Percentiles rank a stretch among this genome's conserved stretches.
Evolutionary conservation across 192 early-diverging fungal species (phyloP).

Genomic region (Coemansia erecta): DNA sequence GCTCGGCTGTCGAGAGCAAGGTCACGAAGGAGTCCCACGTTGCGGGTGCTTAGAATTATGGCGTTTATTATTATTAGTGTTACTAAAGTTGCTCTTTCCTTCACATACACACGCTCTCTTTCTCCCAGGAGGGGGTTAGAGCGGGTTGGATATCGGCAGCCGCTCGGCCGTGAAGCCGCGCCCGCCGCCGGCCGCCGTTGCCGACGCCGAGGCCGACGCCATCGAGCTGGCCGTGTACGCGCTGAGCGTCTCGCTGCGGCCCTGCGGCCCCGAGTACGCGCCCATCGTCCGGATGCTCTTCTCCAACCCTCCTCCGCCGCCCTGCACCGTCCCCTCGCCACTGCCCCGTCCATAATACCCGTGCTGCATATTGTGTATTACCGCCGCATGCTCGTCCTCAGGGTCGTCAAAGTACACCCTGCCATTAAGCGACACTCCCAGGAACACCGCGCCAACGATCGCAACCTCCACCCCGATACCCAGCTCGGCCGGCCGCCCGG

Average conservation of each 20-base stretch:
- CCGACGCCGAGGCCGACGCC: neutral
- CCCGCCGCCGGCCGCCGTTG: neutral
- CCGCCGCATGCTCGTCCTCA: constrained; percentile 30
- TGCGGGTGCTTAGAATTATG: constrained; percentile 11
- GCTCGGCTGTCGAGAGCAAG: constrained; percentile 60
- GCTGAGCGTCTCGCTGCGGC: constrained; percentile 23
- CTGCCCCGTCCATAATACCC: constrained; percentile 15
- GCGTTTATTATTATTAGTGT: no score
- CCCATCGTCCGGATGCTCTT: constrained; percentile 15
- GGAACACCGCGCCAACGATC: constrained; percentile 9
- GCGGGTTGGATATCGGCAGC: neutral
- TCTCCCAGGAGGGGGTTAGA: no score
- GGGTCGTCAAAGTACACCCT: constrained; percentile 33
- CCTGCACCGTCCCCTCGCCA: neutral
- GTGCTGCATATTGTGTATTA: constrained; percentile 33
- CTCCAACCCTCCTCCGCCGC: constrained; percentile 8
- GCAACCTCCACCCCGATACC: constrained; percentile 29
- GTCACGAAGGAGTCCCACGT: constrained; percentile 31
- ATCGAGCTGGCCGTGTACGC: constrained; percentile 7
- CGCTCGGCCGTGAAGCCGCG: neutral
- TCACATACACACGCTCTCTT: no score
- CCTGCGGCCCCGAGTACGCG: constrained; percentile 17
- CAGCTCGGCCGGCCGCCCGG: constrained; percentile 12
- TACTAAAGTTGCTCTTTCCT: no score
- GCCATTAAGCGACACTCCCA: constrained; percentile 13